phyloP scores from a whole-genome alignment of 2,329 filamentous ascomycete genomes.

The Aspergillus fijiensis region DNA sequence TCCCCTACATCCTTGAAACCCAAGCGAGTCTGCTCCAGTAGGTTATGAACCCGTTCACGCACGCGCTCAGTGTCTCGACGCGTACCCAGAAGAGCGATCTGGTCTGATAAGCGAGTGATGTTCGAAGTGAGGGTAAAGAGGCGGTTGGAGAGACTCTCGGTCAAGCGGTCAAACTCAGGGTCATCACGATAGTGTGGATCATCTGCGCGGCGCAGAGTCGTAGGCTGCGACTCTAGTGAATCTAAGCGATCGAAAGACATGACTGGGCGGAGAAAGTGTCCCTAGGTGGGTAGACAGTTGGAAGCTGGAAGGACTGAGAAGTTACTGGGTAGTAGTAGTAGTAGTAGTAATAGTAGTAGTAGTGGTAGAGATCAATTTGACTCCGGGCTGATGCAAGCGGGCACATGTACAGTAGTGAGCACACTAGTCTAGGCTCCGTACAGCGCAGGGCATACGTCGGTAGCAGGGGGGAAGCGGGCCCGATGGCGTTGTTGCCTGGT shows the following conservation, averaged over 20 bases:
- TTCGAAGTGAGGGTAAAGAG: constrained; percentile 87
- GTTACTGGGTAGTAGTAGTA: not conserved
- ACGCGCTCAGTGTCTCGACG: constrained; percentile 88
- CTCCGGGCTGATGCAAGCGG: constrained; percentile 14
- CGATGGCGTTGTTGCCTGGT: constrained; percentile 22
- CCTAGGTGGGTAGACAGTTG: constrained; percentile 1
- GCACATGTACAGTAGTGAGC: not conserved
- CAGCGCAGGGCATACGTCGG: not conserved
- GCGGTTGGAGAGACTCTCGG: constrained; percentile 79
- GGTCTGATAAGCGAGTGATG: constrained; percentile 78
- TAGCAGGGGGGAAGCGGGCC: not conserved
- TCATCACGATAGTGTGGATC: constrained; percentile 82
- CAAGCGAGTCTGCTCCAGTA: constrained; percentile 80
- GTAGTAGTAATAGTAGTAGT: too few relatives aligned
- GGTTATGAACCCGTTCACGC: constrained; percentile 82
- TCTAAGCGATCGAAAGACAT: constrained; percentile 95
- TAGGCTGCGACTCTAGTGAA: constrained; percentile 76
- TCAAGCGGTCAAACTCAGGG: constrained; percentile 83
- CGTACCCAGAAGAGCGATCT: constrained; percentile 83
- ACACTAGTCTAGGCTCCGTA: too few relatives aligned
- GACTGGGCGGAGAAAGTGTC: constrained; percentile 4
- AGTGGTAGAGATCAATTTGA: too few relatives aligned
- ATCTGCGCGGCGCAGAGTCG: constrained; percentile 65
- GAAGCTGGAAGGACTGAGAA: constrained; percentile 5
- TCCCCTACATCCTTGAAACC: constrained; percentile 91